Evolutionary conservation across 2,329 filamentous ascomycete genomes (phyloP).

Genomic region (Zymoseptoria pseudotritici): DNA sequence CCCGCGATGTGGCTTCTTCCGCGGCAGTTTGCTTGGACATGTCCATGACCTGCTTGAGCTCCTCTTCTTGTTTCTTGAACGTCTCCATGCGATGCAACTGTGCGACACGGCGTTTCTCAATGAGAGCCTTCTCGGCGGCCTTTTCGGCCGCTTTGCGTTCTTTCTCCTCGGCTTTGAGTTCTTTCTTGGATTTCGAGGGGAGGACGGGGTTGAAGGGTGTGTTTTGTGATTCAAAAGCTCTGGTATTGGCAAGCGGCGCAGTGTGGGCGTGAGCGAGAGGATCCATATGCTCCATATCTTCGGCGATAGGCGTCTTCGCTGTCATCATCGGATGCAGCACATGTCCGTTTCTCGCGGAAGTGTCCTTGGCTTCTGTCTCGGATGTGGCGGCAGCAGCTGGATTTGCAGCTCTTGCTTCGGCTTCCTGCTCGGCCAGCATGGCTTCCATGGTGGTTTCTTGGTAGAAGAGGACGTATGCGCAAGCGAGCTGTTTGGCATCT

Average conservation of each 20-base stretch:
- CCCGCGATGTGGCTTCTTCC: conserved; percentile 40
- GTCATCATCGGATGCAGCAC: conserved; percentile 27
- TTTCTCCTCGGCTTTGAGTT: conserved; percentile 51
- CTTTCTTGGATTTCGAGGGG: conserved; percentile 62
- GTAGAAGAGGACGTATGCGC: conserved; percentile 95
- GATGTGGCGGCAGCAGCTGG: conserved; percentile 20
- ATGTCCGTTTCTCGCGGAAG: conserved; percentile 19
- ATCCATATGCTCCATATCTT: conserved; percentile 44
- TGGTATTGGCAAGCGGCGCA: conserved; percentile 37
- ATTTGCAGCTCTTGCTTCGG: conserved; percentile 49
- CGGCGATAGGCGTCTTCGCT: conserved; percentile 35
- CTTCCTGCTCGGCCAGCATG: conserved; percentile 71
- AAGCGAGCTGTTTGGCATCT: conserved; percentile 62
- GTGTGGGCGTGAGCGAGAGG: conserved; percentile 57
- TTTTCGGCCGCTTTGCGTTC: conserved; percentile 52
- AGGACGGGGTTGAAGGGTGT: conserved; percentile 39
- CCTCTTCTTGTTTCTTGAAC: conserved; percentile 54
- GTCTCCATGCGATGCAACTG: conserved; percentile 44
- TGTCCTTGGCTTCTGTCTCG: conserved; percentile 26
- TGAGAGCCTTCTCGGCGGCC: conserved; percentile 46
- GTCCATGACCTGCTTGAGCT: conserved; percentile 57
- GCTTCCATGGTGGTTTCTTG: conserved; percentile 75
- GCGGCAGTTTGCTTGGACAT: conserved; percentile 57
- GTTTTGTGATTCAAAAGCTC: conserved; percentile 25
- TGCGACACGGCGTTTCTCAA: conserved; percentile 28